Base-by-base conservation (phyloP, 495 filamentous ascomycete species). In the Durotheca rogersii region DNA sequence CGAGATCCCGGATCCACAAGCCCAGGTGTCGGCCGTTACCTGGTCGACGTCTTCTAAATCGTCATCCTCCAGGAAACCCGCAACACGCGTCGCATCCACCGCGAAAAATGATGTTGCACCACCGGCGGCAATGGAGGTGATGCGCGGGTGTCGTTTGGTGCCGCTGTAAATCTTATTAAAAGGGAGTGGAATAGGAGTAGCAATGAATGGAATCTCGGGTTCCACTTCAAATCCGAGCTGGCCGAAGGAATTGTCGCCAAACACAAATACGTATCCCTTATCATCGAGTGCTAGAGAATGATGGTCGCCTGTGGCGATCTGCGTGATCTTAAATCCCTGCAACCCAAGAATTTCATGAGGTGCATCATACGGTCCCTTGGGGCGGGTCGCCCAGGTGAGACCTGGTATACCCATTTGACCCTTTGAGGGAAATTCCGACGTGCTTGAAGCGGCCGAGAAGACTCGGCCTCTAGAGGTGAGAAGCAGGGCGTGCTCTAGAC, bases 321-420 rank as follows among this genome's bases (percentile, higher is more conserved):
- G 73, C 6, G 72, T 67, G 30, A 95, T 82, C 3, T 65, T 68
- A 23, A 44, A 80, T 3, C 81, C 84, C 33, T 78, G 80, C 0
- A 81, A 78, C 2, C 44, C 60, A 1, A 47, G 34, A 1, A 78
- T 58, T 59, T 95, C 89, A 58, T 96, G 88, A 12, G 82, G 86
- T 45, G 80, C 72, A 60, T 96, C 89, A 47, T 86, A 93, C 1
- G 85, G 76, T 0, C 89, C 92, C 20, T 78, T 72, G 3, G 92
- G 91, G 16, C 87, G 78, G 1, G 85, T 89, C 1, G 74, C 69
- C 85, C 87, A 97, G 2, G 79, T 86, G 23, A 97, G 69, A 9
- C 88, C 88, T 2, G 86, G 84, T 17, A 97, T 72, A 41, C 93
- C 93, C 12, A 96, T 80, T 67, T 98, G 91, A 23, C 93, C 93